A percentile compares a stretch with the other conserved stretches of the same genome.
Conservation (phyloP, 1,284 basidiomycete species). For the Ganoderma meredithae region DNA sequence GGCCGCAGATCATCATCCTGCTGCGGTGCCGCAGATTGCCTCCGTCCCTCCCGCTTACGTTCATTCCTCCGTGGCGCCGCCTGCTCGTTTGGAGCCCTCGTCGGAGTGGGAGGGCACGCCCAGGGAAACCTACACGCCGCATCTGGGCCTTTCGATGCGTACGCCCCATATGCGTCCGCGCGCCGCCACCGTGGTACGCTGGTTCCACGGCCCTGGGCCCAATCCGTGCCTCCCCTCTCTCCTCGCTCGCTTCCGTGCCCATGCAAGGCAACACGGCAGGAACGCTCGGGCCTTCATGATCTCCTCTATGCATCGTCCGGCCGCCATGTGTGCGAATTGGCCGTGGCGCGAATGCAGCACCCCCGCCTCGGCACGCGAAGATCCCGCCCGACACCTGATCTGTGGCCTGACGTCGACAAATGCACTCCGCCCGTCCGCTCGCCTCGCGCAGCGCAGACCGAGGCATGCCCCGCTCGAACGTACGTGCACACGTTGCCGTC, state of each 20-base stretch:
- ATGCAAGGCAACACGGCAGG: constrained; percentile 2
- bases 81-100: constrained; percentile 6
- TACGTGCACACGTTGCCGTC: constrained; percentile 1
- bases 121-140: constrained; percentile 7
- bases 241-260: not conserved
- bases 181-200: constrained; percentile 8
- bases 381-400: not conserved
- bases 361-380: constrained; percentile 1
- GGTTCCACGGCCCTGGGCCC: constrained; percentile 6
- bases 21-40: constrained; percentile 22
- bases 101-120: constrained; percentile 7
- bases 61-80: constrained; percentile 5
- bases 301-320: not conserved
- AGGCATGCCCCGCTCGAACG: not conserved
- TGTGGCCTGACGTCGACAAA: not conserved
- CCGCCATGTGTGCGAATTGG: not conserved
- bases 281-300: not conserved
- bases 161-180: constrained; percentile 1
- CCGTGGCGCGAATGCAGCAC: not conserved
- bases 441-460: not conserved
- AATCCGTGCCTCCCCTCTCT: not conserved
- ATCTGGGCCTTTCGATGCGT: constrained; percentile 7
- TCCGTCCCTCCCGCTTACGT: constrained; percentile 5
- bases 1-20: constrained; percentile 19
- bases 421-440: constrained; percentile 8